Percentiles rank a stretch among this genome's conserved stretches.
phyloP scores from a whole-genome alignment of 257 asterid genomes.

The Agastache rugosa region DNA sequence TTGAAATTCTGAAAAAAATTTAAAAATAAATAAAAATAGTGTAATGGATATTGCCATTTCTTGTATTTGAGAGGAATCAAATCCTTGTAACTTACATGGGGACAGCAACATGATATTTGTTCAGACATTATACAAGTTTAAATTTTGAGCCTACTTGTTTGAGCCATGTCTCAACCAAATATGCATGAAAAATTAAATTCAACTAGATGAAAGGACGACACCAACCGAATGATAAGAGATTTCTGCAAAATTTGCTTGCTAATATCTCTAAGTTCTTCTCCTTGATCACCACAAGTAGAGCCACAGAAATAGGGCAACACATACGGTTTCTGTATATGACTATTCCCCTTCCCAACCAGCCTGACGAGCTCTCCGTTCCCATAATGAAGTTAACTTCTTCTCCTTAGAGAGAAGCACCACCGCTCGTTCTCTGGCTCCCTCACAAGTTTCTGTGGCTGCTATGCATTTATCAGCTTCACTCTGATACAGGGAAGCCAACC shows the following conservation, averaged over 20 bases:
- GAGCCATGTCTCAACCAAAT: conserved; percentile 30
- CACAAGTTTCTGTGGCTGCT: conserved; percentile 91
- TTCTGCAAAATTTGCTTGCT: conserved; percentile 36
- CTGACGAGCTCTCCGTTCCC: conserved; percentile 90
- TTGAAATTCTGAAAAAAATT: background rate
- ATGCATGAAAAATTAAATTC: conserved; percentile 27
- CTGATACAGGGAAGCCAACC: conserved; percentile 83
- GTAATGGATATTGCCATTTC: conserved; percentile 1
- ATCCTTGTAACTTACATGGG: conserved; percentile 31
- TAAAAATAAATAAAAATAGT: background rate
- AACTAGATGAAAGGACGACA: conserved; percentile 26
- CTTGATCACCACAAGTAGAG: conserved; percentile 22
- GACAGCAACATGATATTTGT: conserved; percentile 10
- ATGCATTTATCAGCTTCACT: conserved; percentile 90
- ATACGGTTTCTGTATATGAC: background rate
- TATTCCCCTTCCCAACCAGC: conserved; percentile 85
- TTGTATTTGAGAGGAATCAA: conserved; percentile 20
- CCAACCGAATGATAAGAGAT: conserved; percentile 8
- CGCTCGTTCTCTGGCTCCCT: conserved; percentile 84
- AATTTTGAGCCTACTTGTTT: conserved; percentile 1
- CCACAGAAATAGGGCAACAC: conserved; percentile 6
- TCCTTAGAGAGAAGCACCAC: conserved; percentile 70
- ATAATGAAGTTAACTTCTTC: conserved; percentile 66
- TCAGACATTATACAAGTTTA: conserved; percentile 17
- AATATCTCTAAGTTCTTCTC: conserved; percentile 14